Conservation (phyloP, 2,329 filamentous ascomycete genomes). For the Cladophialophora exuberans region DNA sequence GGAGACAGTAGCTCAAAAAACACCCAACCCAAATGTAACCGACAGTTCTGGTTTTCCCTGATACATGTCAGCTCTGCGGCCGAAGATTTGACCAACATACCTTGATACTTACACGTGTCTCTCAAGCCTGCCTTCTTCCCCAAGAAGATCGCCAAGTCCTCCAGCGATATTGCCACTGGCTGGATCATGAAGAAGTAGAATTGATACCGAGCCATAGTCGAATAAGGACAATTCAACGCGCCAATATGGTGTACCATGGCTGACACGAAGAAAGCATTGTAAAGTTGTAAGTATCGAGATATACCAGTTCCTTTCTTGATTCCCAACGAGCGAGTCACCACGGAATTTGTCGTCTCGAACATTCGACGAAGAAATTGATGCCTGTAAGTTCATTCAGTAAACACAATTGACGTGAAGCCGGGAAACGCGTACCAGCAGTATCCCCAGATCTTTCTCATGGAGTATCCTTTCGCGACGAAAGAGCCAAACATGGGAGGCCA, state of each 20-base stretch:
- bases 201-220: conserved; percentile 14
- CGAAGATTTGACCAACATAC: neutral
- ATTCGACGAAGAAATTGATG: conserved; percentile 26
- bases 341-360: conserved; percentile 19
- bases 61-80: neutral
- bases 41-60: conserved; percentile 23
- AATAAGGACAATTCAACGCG: conserved; percentile 22
- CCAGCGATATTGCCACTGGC: conserved; percentile 23
- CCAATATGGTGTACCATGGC: conserved; percentile 26
- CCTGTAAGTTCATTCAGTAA: conserved; percentile 13
- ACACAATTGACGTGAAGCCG: neutral
- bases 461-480: conserved; percentile 22
- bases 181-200: conserved; percentile 28
- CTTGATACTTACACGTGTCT: conserved; percentile 19
- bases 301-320: conserved; percentile 13
- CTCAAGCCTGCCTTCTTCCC: conserved; percentile 17
- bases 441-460: conserved; percentile 26
- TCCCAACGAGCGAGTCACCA: conserved; percentile 2
- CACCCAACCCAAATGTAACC: conserved; percentile 24
- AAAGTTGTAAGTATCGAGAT: conserved; percentile 27
- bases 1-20: conserved; percentile 25
- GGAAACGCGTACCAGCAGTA: conserved; percentile 17
- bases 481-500: conserved; percentile 28
- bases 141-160: conserved; percentile 24
- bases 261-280: conserved; percentile 26